Percentiles rank a stretch among this genome's conserved stretches.
Conservation (phyloP, 2,329 filamentous ascomycete species). For the Blastomyces percursus region DNA sequence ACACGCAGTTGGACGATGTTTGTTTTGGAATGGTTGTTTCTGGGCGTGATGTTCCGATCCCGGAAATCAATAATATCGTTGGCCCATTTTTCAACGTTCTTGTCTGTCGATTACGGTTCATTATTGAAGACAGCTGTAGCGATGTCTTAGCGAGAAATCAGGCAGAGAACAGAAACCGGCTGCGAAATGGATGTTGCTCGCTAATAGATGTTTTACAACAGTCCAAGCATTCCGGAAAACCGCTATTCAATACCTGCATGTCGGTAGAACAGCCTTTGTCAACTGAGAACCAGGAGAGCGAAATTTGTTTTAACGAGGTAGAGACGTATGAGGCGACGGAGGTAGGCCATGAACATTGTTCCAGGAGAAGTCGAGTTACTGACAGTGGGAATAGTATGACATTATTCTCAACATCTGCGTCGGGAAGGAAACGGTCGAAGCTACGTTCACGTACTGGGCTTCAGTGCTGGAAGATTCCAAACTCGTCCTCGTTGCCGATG, state of each 20-base stretch:
- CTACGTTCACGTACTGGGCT: constrained; percentile 10
- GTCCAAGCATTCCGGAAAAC: not conserved
- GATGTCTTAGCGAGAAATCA: constrained; percentile 8
- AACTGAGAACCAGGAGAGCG: not conserved
- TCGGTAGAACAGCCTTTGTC: constrained; percentile 11
- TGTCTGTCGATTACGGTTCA: constrained; percentile 5
- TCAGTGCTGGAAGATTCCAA: constrained; percentile 2
- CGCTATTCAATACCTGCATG: constrained; percentile 12
- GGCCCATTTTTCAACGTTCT: constrained; percentile 21
- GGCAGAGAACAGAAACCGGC: not conserved
- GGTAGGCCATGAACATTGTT: constrained; percentile 1
- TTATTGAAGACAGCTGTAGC: not conserved
- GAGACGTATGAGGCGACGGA: constrained; percentile 11
- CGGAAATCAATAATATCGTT: constrained; percentile 28
- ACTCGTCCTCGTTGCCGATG: constrained; percentile 1
- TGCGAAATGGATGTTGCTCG: constrained; percentile 10
- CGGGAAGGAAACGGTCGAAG: not conserved
- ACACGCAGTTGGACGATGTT: constrained; percentile 27
- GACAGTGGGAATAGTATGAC: constrained; percentile 8
- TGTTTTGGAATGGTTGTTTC: constrained; percentile 32
- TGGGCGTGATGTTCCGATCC: constrained; percentile 29
- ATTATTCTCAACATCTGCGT: constrained; percentile 9
- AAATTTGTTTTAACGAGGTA: constrained; percentile 7
- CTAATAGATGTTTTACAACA: constrained; percentile 6
- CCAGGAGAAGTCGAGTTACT: not conserved